phyloP scores from a whole-genome alignment of 176 grass and related monocot genomes.

The Avena insularis region DNA sequence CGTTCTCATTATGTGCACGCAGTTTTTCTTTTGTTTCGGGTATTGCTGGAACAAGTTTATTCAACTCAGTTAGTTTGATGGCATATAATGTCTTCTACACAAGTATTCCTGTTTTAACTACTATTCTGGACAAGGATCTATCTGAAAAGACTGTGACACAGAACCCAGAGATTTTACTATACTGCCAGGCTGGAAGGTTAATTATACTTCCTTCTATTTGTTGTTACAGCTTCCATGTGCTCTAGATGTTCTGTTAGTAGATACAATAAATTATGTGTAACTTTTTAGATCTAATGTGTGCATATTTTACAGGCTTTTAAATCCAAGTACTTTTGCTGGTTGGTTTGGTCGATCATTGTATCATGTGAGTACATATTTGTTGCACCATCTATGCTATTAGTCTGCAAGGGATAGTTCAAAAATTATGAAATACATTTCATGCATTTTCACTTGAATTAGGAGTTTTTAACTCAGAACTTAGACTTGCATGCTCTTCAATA shows the following conservation, averaged over 20 bases:
- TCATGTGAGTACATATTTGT: slow-evolving; percentile 71
- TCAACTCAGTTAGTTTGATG: slow-evolving; percentile 97
- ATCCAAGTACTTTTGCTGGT: slow-evolving; percentile 98
- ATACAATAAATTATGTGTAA: slow-evolving; percentile 25
- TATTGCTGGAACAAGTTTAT: slow-evolving; percentile 95
- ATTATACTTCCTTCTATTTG: slow-evolving; percentile 3
- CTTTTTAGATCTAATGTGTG: slow-evolving; percentile 24
- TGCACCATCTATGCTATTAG: not conserved
- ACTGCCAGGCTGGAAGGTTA: slow-evolving; percentile 97
- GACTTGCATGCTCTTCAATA: not conserved
- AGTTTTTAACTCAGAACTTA: not conserved
- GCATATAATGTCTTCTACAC: slow-evolving; percentile 99
- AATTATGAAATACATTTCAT: not conserved
- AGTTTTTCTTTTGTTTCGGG: slow-evolving; percentile 99
- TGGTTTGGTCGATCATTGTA: slow-evolving; percentile 98
- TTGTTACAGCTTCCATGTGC: not conserved
- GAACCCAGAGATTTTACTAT: slow-evolving; percentile 91
- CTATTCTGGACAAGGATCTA: slow-evolving; percentile 91
- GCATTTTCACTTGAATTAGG: slow-evolving; percentile 27
- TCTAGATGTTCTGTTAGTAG: slow-evolving; percentile 17
- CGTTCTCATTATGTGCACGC: slow-evolving; percentile 41
- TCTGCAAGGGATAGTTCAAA: slow-evolving; percentile 22
- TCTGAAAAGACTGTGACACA: slow-evolving; percentile 95
- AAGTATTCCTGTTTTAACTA: slow-evolving; percentile 91
- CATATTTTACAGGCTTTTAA: slow-evolving; percentile 73